These are phyloP conservation scores for Cyamopsis tetragonoloba DNA, from an alignment of 306 rosid genomes.

Conservation along the genomic window DNA sequence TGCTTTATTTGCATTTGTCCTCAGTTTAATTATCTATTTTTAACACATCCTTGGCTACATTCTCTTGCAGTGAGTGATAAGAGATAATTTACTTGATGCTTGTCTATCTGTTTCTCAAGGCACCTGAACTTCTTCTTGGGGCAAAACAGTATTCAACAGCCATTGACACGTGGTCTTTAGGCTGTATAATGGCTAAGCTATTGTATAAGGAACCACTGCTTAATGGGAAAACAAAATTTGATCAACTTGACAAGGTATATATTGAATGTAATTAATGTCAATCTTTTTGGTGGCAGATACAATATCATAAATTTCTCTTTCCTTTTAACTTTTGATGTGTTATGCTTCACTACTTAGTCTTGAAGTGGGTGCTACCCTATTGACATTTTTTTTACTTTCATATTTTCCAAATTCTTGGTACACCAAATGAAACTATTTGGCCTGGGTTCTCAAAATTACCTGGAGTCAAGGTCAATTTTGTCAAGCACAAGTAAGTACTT, in stretches of 20 bases:
- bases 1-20: background rate
- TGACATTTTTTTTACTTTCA: constrained; percentile 23
- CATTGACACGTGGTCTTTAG: constrained; percentile 93
- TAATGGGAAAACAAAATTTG: too few species aligned
- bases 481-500: constrained; percentile 89
- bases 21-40: background rate
- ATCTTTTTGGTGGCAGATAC: background rate
- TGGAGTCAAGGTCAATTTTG: constrained; percentile 93
- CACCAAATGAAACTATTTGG: constrained; percentile 94
- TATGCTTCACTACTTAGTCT: background rate
- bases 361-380: background rate
- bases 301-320: background rate
- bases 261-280: constrained; percentile 38
- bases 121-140: constrained; percentile 86
- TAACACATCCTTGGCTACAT: background rate
- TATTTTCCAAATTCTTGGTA: constrained; percentile 81
- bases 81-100: constrained; percentile 22
- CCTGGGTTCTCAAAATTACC: constrained; percentile 88
- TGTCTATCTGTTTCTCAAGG: too few species aligned
- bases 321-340: background rate
- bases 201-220: constrained; percentile 82
- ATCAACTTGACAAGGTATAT: too few species aligned
- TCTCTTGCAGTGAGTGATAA: constrained; percentile 19
- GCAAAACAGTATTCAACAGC: constrained; percentile 83
- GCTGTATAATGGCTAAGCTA: constrained; percentile 94